Conservation (phyloP, 164 flowering plant species). For the Houttuynia cordata region DNA sequence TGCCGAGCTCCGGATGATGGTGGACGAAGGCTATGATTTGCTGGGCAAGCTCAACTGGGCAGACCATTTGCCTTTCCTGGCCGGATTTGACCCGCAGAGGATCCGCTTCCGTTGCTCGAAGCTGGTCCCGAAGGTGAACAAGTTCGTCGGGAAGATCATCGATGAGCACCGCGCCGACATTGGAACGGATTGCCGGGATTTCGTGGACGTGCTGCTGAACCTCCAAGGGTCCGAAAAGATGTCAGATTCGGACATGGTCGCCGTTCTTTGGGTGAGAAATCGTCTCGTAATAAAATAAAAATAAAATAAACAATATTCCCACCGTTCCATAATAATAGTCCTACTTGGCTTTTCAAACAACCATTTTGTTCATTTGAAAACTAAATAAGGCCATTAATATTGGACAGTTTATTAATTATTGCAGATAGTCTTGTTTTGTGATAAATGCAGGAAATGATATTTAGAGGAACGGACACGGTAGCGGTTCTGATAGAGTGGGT, state of each 20-base stretch:
- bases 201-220: conserved; percentile 48
- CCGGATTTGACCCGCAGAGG: conserved; percentile 19
- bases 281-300: background rate
- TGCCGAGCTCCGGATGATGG: conserved; percentile 15
- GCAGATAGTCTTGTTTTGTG: background rate
- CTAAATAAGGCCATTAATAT: no score
- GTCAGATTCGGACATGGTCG: conserved; percentile 43
- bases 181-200: conserved; percentile 14
- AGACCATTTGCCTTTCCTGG: conserved; percentile 30
- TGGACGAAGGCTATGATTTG: conserved; percentile 34
- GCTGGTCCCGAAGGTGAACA: conserved; percentile 45
- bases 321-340: no score
- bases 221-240: conserved; percentile 27
- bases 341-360: no score
- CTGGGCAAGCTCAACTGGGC: conserved; percentile 33
- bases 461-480: conserved; percentile 31
- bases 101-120: conserved; percentile 29
- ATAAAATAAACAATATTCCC: no score
- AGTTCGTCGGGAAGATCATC: conserved; percentile 31
- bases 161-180: conserved; percentile 22
- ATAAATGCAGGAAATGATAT: conserved; percentile 23
- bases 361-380: no score
- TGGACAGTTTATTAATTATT: background rate
- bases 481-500: conserved; percentile 28
- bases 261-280: conserved; percentile 67